Evolutionary conservation across 228 moss, liverwort and hornwort genomes (phyloP), one percentile per base, ranked within the genome.

Genomic region (Sphagnum fallax): DNA sequence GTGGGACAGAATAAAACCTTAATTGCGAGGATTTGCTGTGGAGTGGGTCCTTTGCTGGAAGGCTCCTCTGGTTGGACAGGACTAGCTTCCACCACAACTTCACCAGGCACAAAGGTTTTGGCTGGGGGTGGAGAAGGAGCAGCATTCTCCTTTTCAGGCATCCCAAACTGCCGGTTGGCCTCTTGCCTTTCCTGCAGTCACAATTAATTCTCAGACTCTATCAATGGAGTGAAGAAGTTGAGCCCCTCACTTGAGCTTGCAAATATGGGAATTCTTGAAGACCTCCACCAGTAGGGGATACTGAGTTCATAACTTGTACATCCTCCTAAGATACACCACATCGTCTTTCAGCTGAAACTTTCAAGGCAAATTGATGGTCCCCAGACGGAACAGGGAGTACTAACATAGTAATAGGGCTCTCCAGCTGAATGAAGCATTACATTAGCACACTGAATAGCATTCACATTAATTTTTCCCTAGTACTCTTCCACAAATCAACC

Each of bases 1-100:
- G 32, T 32, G 32, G 32, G 32, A 32, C 32, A 32, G 32, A 32
- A 32, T 32, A 32, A 32, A 32, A 95, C 95, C 91, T 96, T 96
- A 74, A 96, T 96, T 48, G 91, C 95, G 74, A 91, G 82, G 73
- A 96, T 77, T 76, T 92, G 92, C 86, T 96, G 92, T 51, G 95
- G 91, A 59, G 91, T 92, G 60, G 95, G 92, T 48, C 89, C 92
- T 67, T 81, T 88, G 49, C 86, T 81, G 72, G 81, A 73, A 50
- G 71, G 81, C 60, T 90, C 89, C 71, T 81, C 90, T 52, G 77
- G 82, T 67, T 79, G 66, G 68, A 65, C 67, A 67, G 86, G 75
- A 49, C 76, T 75, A 11, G 61, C 62, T 59, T 84, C 78, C 15
- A 75, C 74, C 51, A 76, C 81, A 62, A 92, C 79, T 80, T 96